Evolutionary conservation across 2,329 filamentous ascomycete genomes (phyloP).

Genomic region (Scedosporium dehoogii): DNA sequence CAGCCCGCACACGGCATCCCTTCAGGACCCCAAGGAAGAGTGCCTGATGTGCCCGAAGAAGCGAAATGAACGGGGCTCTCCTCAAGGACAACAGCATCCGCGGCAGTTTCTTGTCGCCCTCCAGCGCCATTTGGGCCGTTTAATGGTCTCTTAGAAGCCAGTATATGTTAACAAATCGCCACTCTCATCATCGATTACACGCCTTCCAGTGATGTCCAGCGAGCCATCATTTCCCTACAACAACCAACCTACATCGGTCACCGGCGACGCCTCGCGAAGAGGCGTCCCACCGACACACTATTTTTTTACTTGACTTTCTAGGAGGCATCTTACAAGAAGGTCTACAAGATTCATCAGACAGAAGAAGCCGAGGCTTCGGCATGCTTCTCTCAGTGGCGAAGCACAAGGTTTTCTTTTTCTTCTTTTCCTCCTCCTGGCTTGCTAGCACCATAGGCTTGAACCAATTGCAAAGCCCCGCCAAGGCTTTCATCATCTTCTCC

Average conservation of each 20-base stretch:
- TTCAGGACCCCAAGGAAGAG: slow-evolving; percentile 20
- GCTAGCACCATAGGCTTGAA: neutral
- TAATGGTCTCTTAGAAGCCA: neutral
- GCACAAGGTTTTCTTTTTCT: neutral
- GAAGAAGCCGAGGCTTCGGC: neutral
- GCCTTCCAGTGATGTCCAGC: neutral
- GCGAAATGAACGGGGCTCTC: slow-evolving; percentile 25
- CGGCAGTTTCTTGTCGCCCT: neutral
- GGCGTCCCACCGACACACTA: neutral
- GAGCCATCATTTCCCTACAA: neutral
- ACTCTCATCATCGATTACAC: neutral
- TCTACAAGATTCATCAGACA: neutral
- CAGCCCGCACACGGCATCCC: slow-evolving; percentile 24
- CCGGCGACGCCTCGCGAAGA: neutral
- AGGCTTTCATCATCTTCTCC: neutral
- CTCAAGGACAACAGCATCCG: neutral
- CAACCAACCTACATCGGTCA: neutral
- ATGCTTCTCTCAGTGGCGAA: neutral
- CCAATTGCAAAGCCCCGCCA: neutral
- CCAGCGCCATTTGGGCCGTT: slow-evolving; percentile 1
- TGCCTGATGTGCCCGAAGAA: slow-evolving; percentile 32
- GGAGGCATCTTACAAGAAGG: neutral
- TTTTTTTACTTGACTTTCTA: neutral
- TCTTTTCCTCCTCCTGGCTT: neutral
- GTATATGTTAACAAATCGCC: neutral